Percentiles rank a stretch among this genome's conserved stretches.
phyloP scores from a whole-genome alignment of 2,329 filamentous ascomycete genomes.

The Chrysoporthe deuterocubensis region DNA sequence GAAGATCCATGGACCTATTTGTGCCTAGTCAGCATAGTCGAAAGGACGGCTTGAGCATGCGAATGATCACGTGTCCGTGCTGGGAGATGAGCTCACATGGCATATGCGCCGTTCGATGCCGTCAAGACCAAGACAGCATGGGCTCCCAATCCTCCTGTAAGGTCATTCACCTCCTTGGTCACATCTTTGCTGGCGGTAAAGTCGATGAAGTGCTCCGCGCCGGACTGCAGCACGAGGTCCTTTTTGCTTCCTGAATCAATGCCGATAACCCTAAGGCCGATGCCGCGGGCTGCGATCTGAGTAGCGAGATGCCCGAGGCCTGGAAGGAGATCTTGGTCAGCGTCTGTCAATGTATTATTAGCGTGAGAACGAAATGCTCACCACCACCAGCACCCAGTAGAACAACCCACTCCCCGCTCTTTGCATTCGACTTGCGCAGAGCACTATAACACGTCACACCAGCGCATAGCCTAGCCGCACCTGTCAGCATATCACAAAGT shows the following conservation, averaged over 20 bases:
- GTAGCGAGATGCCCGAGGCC: conserved; percentile 25
- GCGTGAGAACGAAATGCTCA: conserved; percentile 61
- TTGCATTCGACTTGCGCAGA: conserved; percentile 62
- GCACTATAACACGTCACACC: conserved; percentile 71
- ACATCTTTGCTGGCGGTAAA: conserved; percentile 48
- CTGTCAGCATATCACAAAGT: neutral
- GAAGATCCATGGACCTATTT: conserved; percentile 48
- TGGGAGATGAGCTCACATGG: conserved; percentile 15
- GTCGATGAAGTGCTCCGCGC: conserved; percentile 69
- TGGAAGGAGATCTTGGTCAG: neutral
- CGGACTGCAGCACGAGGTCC: conserved; percentile 46
- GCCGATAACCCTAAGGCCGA: conserved; percentile 28
- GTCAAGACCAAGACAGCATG: conserved; percentile 64
- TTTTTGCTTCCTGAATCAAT: conserved; percentile 29
- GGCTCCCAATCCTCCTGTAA: conserved; percentile 62
- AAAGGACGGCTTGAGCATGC: neutral
- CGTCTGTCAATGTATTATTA: conserved; percentile 53
- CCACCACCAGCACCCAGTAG: conserved; percentile 66
- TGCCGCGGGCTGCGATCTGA: conserved; percentile 25
- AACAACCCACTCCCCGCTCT: conserved; percentile 63
- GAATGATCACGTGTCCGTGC: neutral
- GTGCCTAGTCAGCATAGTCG: neutral
- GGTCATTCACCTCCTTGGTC: conserved; percentile 57
- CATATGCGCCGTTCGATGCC: conserved; percentile 53
- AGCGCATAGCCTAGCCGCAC: conserved; percentile 20